Percentiles rank a stretch among this genome's conserved stretches.
phyloP scores from a whole-genome alignment of 2,329 filamentous ascomycete genomes.

The Sporothrix globosa region DNA sequence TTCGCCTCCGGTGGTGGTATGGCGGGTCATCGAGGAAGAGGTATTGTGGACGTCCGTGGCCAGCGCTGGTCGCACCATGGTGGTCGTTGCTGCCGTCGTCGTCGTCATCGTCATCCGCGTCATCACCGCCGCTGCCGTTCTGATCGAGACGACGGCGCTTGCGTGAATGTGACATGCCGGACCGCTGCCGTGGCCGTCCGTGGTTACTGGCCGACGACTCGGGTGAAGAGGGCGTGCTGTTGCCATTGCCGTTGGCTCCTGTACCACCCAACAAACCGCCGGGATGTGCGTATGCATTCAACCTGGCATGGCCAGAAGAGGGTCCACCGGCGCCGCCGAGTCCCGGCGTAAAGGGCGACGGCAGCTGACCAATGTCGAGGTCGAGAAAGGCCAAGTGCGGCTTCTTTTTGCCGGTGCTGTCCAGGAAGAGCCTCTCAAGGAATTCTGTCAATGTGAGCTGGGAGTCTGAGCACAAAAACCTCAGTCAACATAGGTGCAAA shows the following conservation, averaged over 20 bases:
- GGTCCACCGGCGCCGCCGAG: not conserved
- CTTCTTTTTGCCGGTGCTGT: slow-evolving; percentile 28
- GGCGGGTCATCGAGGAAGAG: slow-evolving; percentile 25
- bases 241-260: not conserved
- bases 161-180: not conserved
- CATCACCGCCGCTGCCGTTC: not conserved
- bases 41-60: slow-evolving; percentile 1
- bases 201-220: slow-evolving; percentile 10
- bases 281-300: not conserved
- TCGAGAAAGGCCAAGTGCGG: slow-evolving; percentile 28
- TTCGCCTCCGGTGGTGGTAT: slow-evolving; percentile 14
- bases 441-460: not conserved
- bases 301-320: not conserved
- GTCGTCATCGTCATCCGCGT: not conserved
- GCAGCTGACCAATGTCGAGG: slow-evolving; percentile 25
- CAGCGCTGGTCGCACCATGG: not conserved
- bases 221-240: not conserved
- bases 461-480: too few species aligned
- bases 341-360: slow-evolving; percentile 8
- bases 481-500: too few species aligned
- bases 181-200: slow-evolving; percentile 28
- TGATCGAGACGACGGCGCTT: slow-evolving; percentile 11
- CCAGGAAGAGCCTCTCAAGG: slow-evolving; percentile 28
- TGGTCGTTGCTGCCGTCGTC: not conserved
- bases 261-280: slow-evolving; percentile 6